Evolutionary conservation across 129 eudicot species (phyloP), one percentile per base, ranked within the genome.

Genomic region (Helichrysum umbraculigerum): DNA sequence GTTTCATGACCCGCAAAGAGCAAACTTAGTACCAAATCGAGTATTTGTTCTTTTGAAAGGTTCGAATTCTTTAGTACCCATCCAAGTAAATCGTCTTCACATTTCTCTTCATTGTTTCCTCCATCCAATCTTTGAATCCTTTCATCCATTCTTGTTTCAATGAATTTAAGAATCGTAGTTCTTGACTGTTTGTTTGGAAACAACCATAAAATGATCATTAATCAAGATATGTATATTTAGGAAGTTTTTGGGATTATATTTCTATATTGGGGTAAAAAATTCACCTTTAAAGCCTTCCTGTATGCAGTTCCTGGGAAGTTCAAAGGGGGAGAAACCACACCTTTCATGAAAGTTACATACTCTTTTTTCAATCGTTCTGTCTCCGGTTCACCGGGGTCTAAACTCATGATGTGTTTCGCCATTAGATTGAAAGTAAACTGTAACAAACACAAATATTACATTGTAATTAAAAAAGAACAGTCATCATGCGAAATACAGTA

Each of bases 1-100:
- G 98, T 94, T 79, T 94, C 98, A 77, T 94, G 98, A 29, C 98
- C 98, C 11, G 98, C 98, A 71, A 94, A 94, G 50, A 94, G 88
- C 81, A 94, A 83, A 70, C 98, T 94, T 29, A 94, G 74, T 7
- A 94, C 91, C 65, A 94, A 85, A 79, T 94, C 98, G n/a, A 94
- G 88, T 44, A 94, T 91, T 86, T 94, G 98, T 77, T 94, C 98
- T 37, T 92, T 94, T 2, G 92, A 84, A 21, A 94, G 96, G 76
- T 79, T 81, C 0, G 98, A 88, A 65, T 91, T 86, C 83, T 88
- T 91, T 51, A 94, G 22, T 4, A 91, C 98, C 98, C 98, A 94
- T 41, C 98, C 98, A 14, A 94, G 97, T 39, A 94, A 80, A 86
- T 94, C 98, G 44, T 88, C 89, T 29, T 87, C 93, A 1, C 74